Conservation (phyloP, 768 basidiomycete species). For the Strobilomyces confusus region DNA sequence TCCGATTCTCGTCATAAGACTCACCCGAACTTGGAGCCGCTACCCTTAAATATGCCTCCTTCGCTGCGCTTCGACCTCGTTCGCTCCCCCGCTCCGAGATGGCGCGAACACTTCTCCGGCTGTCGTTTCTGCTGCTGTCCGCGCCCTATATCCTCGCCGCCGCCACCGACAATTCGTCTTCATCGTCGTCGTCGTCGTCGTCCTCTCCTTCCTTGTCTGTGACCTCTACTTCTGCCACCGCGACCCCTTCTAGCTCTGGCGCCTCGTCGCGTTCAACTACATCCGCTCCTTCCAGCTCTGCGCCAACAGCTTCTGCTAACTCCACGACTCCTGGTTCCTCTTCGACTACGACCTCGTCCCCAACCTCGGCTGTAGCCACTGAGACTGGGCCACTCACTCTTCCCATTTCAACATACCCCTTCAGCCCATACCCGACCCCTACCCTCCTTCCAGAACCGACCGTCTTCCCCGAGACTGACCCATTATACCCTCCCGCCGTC, state of each 20-base stretch:
- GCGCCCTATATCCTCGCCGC: constrained; percentile 4
- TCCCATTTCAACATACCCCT: constrained; percentile 41
- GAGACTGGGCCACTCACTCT: constrained; percentile 28
- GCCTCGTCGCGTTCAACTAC: too few species aligned
- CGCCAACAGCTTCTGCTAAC: background rate
- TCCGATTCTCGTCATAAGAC: background rate
- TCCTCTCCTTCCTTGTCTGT: background rate
- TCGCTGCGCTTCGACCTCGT: background rate
- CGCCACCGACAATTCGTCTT: too few species aligned
- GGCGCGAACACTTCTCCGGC: constrained; percentile 6
- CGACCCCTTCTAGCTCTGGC: constrained; percentile 7
- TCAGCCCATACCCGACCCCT: constrained; percentile 61
- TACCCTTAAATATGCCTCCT: constrained; percentile 4
- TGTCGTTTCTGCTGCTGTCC: constrained; percentile 15
- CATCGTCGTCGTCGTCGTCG: background rate
- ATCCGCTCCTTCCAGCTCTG: too few species aligned
- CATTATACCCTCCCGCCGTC: constrained; percentile 53
- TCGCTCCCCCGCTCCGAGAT: constrained; percentile 11
- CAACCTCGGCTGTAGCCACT: constrained; percentile 7
- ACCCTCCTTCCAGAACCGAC: constrained; percentile 50
- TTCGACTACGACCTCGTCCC: constrained; percentile 7
- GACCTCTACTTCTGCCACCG: too few species aligned
- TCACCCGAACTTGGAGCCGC: background rate
- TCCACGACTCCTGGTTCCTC: background rate
- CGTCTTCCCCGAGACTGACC: constrained; percentile 52